Evolutionary conservation across 345 rosid species (phyloP), one percentile per base, ranked within the genome.

Genomic region (Salix caprea): DNA sequence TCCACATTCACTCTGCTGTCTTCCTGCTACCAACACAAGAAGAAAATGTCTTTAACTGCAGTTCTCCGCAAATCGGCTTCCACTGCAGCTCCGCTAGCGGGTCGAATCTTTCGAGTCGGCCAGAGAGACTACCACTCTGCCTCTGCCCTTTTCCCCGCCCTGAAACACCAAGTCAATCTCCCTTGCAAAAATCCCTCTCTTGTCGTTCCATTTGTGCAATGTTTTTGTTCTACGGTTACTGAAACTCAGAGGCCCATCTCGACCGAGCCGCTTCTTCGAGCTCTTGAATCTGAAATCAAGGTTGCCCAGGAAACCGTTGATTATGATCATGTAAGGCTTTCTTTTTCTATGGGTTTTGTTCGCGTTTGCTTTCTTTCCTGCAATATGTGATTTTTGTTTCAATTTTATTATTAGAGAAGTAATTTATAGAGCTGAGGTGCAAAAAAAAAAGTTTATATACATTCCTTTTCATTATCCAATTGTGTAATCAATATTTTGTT

Each of bases 261-360:
- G 21, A 86, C 78, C 16, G 93, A 89, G 82, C 78, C 87, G 21
- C 93, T 93, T 64, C 84, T 90, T 72, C 87, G 84, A n/a, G 82
- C 87, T 44, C 78, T 95, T 30, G 93, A 91, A 19, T 77, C 88
- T 6, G 97, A 91, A 87, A 90, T 92, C 77, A 79, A 85, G 78
- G 82, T 83, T 69, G 89, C 94, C 50, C 82, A 81, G 83, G 91
- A 91, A 80, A 74, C 86, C 37, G 97, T 89, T 73, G 89, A 87
- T 36, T 80, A 85, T 52, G 81, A 83, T 19, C 84, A 81, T 84
- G 97, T 94, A 71, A 40, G 77, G 44, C 12, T 50, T 65, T 1
- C 24, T 19, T 15, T 37, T 48, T 44, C 23, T 62, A 11, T 12
- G 66, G 26, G 50, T 46, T 46, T 46, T 46, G 16, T 46, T 46